These are phyloP conservation scores for Carex pumila DNA, from an alignment of 176 grass and related monocot genomes.

Conservation along the genomic window DNA sequence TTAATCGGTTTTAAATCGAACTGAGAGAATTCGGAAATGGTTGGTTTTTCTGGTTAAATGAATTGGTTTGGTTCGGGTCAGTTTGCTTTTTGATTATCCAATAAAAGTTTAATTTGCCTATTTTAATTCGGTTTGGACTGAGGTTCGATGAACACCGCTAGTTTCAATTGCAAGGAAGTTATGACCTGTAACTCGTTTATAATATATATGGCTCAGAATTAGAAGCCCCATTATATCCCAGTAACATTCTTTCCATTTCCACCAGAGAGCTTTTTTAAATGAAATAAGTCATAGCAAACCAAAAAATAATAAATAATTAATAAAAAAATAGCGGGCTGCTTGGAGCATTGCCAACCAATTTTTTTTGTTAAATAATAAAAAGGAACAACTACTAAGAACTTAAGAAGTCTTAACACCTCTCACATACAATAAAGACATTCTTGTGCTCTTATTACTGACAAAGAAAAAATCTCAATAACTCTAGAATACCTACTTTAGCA, in stretches of 20 bases:
- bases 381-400: background rate
- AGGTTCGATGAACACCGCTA: too few species aligned
- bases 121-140: too few species aligned
- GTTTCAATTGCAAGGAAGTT: background rate
- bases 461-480: background rate
- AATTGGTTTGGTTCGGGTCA: too few species aligned
- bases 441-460: background rate
- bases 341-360: background rate
- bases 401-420: background rate
- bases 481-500: background rate
- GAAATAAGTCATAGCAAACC: too few species aligned
- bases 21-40: too few species aligned
- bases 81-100: too few species aligned
- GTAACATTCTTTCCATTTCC: background rate
- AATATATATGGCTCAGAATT: background rate
- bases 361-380: background rate
- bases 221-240: background rate
- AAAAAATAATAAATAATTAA: too few species aligned
- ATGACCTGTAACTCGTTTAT: too few species aligned
- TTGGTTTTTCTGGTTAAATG: too few species aligned
- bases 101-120: too few species aligned
- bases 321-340: background rate
- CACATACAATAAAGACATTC: background rate
- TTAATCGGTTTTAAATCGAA: too few species aligned
- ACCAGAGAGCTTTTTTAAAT: background rate